phyloP scores from a whole-genome alignment of 352 stramenopile species.

The Lagenidium giganteum region DNA sequence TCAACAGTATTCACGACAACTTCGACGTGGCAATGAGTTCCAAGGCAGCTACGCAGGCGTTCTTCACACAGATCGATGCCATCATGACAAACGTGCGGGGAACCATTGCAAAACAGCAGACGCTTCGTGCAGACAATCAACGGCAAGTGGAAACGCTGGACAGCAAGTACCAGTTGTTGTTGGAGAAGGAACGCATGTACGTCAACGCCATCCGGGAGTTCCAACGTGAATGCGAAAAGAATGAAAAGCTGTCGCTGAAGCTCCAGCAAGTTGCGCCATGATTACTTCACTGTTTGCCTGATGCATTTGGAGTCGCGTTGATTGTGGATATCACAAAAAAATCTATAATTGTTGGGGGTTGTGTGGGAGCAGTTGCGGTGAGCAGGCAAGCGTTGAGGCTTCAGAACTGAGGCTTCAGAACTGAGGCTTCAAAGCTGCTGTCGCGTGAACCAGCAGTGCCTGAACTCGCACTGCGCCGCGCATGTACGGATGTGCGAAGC shows the following conservation, averaged over 20 bases:
- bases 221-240: conserved; percentile 85
- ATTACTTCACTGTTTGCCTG: no score
- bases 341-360: no score
- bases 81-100: conserved; percentile 63
- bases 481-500: no score
- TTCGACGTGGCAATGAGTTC: conserved; percentile 75
- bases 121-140: conserved; percentile 32
- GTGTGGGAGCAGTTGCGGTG: no score
- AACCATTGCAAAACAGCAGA: conserved; percentile 50
- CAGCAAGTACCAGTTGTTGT: conserved; percentile 71
- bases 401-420: no score
- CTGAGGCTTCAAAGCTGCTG: no score
- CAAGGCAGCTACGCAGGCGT: conserved; percentile 52
- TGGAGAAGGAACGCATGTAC: conserved; percentile 78
- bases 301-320: no score
- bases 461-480: no score
- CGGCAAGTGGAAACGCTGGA: conserved; percentile 52
- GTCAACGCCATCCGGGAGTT: conserved; percentile 84
- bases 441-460: no score
- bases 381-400: no score
- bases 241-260: conserved; percentile 51
- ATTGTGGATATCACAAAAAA: no score
- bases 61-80: conserved; percentile 70
- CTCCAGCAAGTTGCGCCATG: not conserved
- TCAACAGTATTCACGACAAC: conserved; percentile 83